Evolutionary conservation across 441 rosid genomes (phyloP), one percentile per base, ranked within the genome.

Genomic region (Croton laevigatus): DNA sequence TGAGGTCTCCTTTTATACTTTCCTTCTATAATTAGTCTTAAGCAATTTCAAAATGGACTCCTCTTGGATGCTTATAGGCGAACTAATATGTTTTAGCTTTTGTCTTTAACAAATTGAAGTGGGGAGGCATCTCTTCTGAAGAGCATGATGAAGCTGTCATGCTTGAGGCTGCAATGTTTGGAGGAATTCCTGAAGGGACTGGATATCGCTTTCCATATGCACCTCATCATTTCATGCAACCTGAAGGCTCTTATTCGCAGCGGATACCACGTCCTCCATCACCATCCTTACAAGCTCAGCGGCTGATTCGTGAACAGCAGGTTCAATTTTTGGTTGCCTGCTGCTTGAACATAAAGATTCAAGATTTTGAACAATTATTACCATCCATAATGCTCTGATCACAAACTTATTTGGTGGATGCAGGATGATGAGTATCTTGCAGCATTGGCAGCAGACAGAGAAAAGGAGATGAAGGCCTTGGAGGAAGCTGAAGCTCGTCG

Each of bases 121-220:
- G 99, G 98, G 99, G 99, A 74, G 97, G 97, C 87, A 91, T 95
- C 68, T 95, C 99, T 54, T 89, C 99, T 1, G 88, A 79, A 88
- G 99, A 95, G 78, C 99, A 93, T 73, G 99, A 93, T 80, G 99
- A 95, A 76, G 98, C 99, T 60, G 97, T 95, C 71, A 95, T 95
- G 99, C 99, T 95, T 51, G 99, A 95, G 82, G 98, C 99, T 79
- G 99, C 98, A 75, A 95, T 95, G 97, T 93, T 95, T 71, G 99
- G 99, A 73, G 99, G 99, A 68, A 77, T 93, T 71, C 95, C 98
- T 73, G 86, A 85, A 74, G 96, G 82, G 59, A 74, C 87, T 71
- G 92, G 86, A 70, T 95, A 89, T 77, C 82, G 59, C 71, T 79
- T 76, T 74, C 74, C 86, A 59, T 83, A 83, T 80, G 87, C 87